Base-by-base conservation (phyloP, 306 rosid genomes). In the Rubus idaeus region DNA sequence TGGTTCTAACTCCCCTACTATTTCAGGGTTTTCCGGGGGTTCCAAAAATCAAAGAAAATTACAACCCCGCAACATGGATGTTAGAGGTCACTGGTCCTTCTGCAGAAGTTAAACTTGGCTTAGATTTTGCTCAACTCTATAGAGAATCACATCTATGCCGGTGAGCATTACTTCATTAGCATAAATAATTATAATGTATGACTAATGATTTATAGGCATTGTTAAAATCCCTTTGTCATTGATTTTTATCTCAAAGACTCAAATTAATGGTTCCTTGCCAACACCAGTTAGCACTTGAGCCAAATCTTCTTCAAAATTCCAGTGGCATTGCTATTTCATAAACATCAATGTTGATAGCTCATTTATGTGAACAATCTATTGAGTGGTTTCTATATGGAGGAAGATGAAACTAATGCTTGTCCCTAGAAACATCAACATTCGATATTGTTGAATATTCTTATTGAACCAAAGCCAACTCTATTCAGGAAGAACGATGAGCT, bases 11-110 rank as follows among this genome's bases (percentile, higher is more conserved):
- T 45, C 47, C 11, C 4, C 21, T 40, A 21, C 2, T 50, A 10
- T 14, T 44, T 18, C 74, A 83, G 83, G 68, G 63, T 60, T 8
- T 83, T 61, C 79, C 74, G 0, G 77, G 86, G 51, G 74, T 78
- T 58, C 86, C 77, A 8, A 83, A 75, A 23, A 78, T 83, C 71
- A 83, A 74, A 78, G 86, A 83, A 42, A 73, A 77, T 18, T 78
- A 74, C 77, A 83, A 83, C 44, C 86, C 86, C 3, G 83, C 86
- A 7, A 75, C 86, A 21, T 82, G 86, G 82, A 82, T 82, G 86
- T 57, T 82, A 50, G 85, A 82, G 58, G 51, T 82, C 44, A 77
- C 81, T 23, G 13, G 23, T 65, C 65, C 68, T 47, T 46, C 65
- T 40, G 35, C 26, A 39, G 86, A 78, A 74, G 20, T 67, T 68